Percentiles rank a stretch among this genome's conserved stretches.
Evolutionary conservation across 352 stramenopile genomes (phyloP).

Genomic region (Phytophthora cactorum): DNA sequence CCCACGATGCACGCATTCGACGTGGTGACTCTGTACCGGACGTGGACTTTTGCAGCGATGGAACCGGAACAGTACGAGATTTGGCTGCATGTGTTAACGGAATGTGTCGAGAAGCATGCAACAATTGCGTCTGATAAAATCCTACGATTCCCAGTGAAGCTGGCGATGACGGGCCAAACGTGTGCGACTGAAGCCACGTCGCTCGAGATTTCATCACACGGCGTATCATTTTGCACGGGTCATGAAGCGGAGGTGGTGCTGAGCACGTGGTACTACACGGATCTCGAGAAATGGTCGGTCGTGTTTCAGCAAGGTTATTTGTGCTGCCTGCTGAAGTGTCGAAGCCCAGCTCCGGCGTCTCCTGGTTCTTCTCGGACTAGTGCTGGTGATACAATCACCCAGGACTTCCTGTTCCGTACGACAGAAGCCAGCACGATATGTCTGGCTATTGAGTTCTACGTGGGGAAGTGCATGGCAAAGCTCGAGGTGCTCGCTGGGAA

Average conservation of each 20-base stretch:
- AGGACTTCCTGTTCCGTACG: conserved; percentile 67
- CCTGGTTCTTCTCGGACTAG: conserved; percentile 6
- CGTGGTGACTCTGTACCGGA: conserved; percentile 76
- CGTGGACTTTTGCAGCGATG: conserved; percentile 67
- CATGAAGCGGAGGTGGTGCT: conserved; percentile 53
- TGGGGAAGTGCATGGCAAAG: conserved; percentile 82
- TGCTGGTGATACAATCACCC: conserved; percentile 28
- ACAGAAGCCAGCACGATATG: conserved; percentile 58
- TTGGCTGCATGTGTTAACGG: conserved; percentile 63
- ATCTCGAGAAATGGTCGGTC: conserved; percentile 80
- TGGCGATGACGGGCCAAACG: conserved; percentile 42
- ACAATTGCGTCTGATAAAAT: conserved; percentile 57
- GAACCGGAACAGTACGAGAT: conserved; percentile 57
- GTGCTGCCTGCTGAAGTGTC: conserved; percentile 71
- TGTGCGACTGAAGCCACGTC: conserved; percentile 48
- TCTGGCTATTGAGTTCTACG: conserved; percentile 79
- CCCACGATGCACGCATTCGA: conserved; percentile 55
- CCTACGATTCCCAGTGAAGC: conserved; percentile 56
- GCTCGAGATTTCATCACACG: conserved; percentile 66
- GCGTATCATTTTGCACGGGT: conserved; percentile 56
- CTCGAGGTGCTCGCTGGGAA: conserved; percentile 56
- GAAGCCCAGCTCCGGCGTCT: conserved; percentile 24
- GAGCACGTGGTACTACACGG: conserved; percentile 82
- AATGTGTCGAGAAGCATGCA: conserved; percentile 63
- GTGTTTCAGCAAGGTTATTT: conserved; percentile 54